Evolutionary conservation across 768 basidiomycete species (phyloP), one percentile per base, ranked within the genome.

Genomic region (Russula virescens): DNA sequence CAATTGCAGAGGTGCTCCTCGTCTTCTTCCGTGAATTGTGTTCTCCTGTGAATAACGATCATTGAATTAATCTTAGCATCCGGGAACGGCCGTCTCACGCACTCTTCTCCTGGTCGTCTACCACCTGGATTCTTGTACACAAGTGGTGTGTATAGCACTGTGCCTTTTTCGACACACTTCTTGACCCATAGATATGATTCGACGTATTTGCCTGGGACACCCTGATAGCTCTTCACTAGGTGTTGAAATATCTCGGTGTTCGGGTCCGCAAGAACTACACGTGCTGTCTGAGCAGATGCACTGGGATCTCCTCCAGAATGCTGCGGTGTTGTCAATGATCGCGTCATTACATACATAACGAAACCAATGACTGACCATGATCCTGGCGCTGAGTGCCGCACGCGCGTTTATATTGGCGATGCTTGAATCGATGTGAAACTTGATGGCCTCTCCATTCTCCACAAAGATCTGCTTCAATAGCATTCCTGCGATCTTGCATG

Each of bases 41-140:
- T 91, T 48, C 90, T 81, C 72, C 90, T 92, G 69, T 21, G 60
- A 26, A 38, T 19, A 16, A 40, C 38, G n/a, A n/a, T 55, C 47
- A 51, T 57, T 25, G 8, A 31, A 18, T n/a, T n/a, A 18, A 50
- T 60, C 42, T 21, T 54, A 40, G 35, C 28, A 6, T 57, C 38
- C 26, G 26, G 59, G 5, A 23, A 18, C 26, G n/a, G 11, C 65
- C n/a, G 31, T 26, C 56, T 23, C 42, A 74, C 85, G 58, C 64
- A 90, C 90, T 90, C 89, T 80, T 90, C 88, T 48, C 89, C 90
- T 26, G 89, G 81, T 40, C 88, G 81, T 61, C 90, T 78, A 5
- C 90, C 90, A 16, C 90, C 90, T 9, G 88, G 88, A 66, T 92
- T 91, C 73, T 91, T 91, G 73, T 89, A 91, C 1, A 90, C 84